Conservation (phyloP, 169 alveolate species). For the Eimeria nieschulzi region DNA sequence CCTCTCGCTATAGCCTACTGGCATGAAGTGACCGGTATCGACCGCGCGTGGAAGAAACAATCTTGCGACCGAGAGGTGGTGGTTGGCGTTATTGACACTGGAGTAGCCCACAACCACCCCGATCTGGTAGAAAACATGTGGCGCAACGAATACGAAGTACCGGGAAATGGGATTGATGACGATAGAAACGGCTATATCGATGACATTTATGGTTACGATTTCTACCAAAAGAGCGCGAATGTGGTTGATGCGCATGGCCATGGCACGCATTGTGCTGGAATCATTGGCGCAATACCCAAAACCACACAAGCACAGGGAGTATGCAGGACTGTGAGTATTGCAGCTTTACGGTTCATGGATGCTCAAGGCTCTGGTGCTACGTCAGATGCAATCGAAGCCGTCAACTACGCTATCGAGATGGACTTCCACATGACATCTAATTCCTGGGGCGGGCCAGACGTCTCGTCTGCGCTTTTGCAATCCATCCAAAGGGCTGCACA, state of each 20-base stretch:
- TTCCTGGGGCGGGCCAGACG: constrained; percentile 84
- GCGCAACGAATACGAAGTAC: constrained; percentile 82
- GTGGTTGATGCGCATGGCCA: constrained; percentile 87
- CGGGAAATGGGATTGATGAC: constrained; percentile 85
- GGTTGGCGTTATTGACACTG: constrained; percentile 90
- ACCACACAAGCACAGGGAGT: constrained; percentile 33
- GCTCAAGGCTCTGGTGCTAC: constrained; percentile 77
- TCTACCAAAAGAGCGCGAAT: constrained; percentile 79
- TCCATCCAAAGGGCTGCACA: constrained; percentile 80
- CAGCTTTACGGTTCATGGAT: constrained; percentile 77
- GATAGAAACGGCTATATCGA: constrained; percentile 85
- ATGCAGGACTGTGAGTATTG: constrained; percentile 76
- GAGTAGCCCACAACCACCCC: constrained; percentile 88
- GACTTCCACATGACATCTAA: constrained; percentile 79
- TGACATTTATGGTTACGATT: constrained; percentile 84
- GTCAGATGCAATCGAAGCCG: constrained; percentile 78
- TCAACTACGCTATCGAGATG: constrained; percentile 81
- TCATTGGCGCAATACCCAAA: constrained; percentile 79
- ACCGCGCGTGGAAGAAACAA: neutral
- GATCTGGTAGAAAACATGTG: constrained; percentile 84
- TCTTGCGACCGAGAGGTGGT: constrained; percentile 74
- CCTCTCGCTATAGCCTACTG: constrained; percentile 8
- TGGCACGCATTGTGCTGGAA: constrained; percentile 88
- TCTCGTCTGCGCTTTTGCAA: constrained; percentile 69
- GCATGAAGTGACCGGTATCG: constrained; percentile 11